These are phyloP conservation scores for Cytidiella melzeri DNA, from an alignment of 768 basidiomycete species.

Conservation along the genomic window DNA sequence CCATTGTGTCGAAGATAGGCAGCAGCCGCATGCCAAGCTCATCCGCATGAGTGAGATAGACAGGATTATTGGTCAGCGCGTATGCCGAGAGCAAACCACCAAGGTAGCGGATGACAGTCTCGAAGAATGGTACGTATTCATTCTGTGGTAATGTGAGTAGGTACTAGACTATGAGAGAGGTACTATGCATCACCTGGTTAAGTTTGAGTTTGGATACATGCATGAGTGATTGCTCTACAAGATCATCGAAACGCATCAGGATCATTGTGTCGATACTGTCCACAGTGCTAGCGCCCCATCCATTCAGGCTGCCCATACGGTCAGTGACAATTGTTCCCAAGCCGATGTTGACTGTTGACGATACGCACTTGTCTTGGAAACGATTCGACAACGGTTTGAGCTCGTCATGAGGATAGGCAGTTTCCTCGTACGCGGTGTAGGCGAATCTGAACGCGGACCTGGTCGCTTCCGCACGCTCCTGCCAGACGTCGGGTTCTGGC, in stretches of 20 bases:
- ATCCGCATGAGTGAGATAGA: constrained; percentile 65
- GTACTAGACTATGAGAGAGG: no score
- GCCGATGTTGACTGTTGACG: background rate
- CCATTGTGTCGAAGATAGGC: constrained; percentile 62
- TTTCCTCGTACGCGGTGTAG: constrained; percentile 56
- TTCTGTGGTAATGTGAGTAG: constrained; percentile 27
- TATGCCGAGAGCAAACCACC: constrained; percentile 84
- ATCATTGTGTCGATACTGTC: constrained; percentile 86
- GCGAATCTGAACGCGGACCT: constrained; percentile 60
- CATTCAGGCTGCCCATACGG: constrained; percentile 55
- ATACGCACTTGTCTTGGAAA: constrained; percentile 44
- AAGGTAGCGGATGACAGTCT: constrained; percentile 79
- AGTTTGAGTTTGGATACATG: constrained; percentile 43
- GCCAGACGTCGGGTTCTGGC: constrained; percentile 32
- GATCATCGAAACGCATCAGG: constrained; percentile 67
- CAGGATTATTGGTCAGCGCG: constrained; percentile 57
- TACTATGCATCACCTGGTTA: constrained; percentile 7
- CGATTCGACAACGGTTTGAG: constrained; percentile 44
- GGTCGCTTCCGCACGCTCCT: constrained; percentile 46
- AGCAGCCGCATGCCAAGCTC: constrained; percentile 72
- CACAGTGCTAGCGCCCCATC: constrained; percentile 72
- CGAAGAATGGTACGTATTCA: constrained; percentile 54
- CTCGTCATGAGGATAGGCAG: constrained; percentile 63
- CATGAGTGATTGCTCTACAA: constrained; percentile 61
- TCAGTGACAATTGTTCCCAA: constrained; percentile 1